Evolutionary conservation across 1,284 basidiomycete species (phyloP).

Genomic region (Coniferiporia sulphurascens): DNA sequence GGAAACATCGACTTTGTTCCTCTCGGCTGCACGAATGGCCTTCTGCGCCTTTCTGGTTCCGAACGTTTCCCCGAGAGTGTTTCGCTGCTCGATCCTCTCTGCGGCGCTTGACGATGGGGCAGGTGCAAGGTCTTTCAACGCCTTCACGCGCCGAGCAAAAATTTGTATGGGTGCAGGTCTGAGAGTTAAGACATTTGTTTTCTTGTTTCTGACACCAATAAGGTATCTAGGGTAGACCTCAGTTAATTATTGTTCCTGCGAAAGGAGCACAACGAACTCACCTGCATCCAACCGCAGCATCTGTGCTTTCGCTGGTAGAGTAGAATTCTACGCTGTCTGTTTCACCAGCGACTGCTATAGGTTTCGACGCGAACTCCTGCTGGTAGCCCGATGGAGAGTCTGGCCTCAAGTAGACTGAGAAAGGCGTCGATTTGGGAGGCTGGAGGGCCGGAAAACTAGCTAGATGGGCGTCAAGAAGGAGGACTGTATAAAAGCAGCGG

Average conservation of each 20-base stretch:
- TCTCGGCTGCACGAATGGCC: constrained; percentile 76
- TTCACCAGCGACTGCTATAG: constrained; percentile 63
- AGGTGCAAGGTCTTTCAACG: constrained; percentile 38
- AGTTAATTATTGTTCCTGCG: constrained; percentile 16
- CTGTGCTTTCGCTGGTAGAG: constrained; percentile 40
- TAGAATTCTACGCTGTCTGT: constrained; percentile 62
- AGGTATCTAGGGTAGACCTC: constrained; percentile 45
- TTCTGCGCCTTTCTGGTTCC: constrained; percentile 91
- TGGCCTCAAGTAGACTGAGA: constrained; percentile 56
- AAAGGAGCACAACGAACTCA: constrained; percentile 32
- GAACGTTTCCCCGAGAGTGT: constrained; percentile 83
- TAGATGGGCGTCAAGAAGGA: constrained; percentile 28
- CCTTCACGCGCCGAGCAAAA: constrained; percentile 75
- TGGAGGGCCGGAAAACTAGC: constrained; percentile 72
- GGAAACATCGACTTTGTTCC: constrained; percentile 81
- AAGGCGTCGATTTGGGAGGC: constrained; percentile 57
- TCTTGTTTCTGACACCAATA: constrained; percentile 66
- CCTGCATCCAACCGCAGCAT: constrained; percentile 56
- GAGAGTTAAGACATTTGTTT: constrained; percentile 62
- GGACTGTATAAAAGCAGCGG: constrained; percentile 16
- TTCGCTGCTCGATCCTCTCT: constrained; percentile 62
- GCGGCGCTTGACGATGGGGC: constrained; percentile 41
- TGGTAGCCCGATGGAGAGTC: constrained; percentile 33
- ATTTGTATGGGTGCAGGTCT: constrained; percentile 72
- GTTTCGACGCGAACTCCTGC: constrained; percentile 41